Conservation (phyloP, 495 filamentous ascomycete species). For the Neurospora tetrasperma region DNA sequence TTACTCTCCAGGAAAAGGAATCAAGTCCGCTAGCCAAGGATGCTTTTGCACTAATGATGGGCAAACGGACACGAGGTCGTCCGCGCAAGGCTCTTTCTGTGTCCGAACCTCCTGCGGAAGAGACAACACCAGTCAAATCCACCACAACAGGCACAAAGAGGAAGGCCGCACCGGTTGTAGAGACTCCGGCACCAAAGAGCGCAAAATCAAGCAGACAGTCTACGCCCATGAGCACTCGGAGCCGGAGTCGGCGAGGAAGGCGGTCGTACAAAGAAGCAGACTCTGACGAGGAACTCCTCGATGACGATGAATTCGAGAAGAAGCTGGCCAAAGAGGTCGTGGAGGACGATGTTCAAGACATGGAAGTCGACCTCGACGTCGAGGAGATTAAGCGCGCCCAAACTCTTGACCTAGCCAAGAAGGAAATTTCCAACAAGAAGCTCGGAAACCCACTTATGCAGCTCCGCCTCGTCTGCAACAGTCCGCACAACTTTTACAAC, state of each 20-base stretch:
- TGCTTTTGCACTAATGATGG: slow-evolving; percentile 40
- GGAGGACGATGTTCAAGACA: slow-evolving; percentile 45
- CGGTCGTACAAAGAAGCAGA: slow-evolving; percentile 41
- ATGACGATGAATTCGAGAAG: slow-evolving; percentile 62
- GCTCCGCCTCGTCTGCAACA: slow-evolving; percentile 84
- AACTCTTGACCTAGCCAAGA: slow-evolving; percentile 72
- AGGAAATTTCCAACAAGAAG: slow-evolving; percentile 80
- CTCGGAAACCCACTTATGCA: slow-evolving; percentile 92
- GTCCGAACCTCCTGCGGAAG: not conserved
- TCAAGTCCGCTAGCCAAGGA: slow-evolving; percentile 21
- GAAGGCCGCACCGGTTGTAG: slow-evolving; percentile 14
- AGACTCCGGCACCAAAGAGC: slow-evolving; percentile 45
- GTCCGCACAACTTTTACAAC: slow-evolving; percentile 93
- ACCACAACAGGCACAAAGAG: slow-evolving; percentile 32
- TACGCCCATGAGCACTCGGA: slow-evolving; percentile 50
- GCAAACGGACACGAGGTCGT: slow-evolving; percentile 21
- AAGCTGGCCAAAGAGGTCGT: slow-evolving; percentile 50
- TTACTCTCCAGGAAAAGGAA: slow-evolving; percentile 5
- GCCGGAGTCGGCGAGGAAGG: slow-evolving; percentile 29
- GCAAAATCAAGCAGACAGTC: slow-evolving; percentile 59
- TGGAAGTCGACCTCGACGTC: slow-evolving; percentile 29
- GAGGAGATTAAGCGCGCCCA: slow-evolving; percentile 59
- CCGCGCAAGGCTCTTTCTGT: slow-evolving; percentile 7
- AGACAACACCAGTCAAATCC: slow-evolving; percentile 7
- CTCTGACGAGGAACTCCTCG: slow-evolving; percentile 59